Percentiles rank a stretch among this genome's conserved stretches.
Conservation (phyloP, 2,329 filamentous ascomycete species). For the Cladophialophora bantiana region DNA sequence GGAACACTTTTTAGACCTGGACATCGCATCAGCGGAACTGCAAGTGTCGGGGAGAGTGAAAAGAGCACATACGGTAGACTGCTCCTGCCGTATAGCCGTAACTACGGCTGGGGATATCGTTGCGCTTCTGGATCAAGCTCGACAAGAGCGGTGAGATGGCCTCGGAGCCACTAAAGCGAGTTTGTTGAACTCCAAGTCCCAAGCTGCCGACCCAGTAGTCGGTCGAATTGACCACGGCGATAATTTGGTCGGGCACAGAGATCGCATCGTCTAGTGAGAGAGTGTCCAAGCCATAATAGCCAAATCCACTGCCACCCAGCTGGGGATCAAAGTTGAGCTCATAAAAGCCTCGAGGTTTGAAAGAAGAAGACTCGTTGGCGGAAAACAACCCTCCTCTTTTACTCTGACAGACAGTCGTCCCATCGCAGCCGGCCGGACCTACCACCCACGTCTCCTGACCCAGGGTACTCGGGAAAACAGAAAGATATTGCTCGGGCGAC, state of each 20-base stretch:
- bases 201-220: slow-evolving; percentile 47
- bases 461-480: slow-evolving; percentile 43
- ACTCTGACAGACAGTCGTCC: slow-evolving; percentile 40
- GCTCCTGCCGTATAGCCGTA: slow-evolving; percentile 48
- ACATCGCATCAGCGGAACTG: slow-evolving; percentile 17
- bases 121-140: slow-evolving; percentile 42
- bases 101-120: slow-evolving; percentile 43
- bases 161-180: slow-evolving; percentile 40
- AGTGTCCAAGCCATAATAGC: slow-evolving; percentile 49
- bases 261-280: slow-evolving; percentile 42
- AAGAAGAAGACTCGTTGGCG: slow-evolving; percentile 45
- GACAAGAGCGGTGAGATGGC: slow-evolving; percentile 41
- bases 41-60: background rate
- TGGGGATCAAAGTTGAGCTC: slow-evolving; percentile 40
- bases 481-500: slow-evolving; percentile 43
- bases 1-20: slow-evolving; percentile 43
- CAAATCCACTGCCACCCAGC: slow-evolving; percentile 40
- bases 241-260: slow-evolving; percentile 42
- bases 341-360: slow-evolving; percentile 42
- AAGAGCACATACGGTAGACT: slow-evolving; percentile 41
- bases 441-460: slow-evolving; percentile 44
- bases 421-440: slow-evolving; percentile 43
- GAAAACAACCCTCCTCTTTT: slow-evolving; percentile 45
- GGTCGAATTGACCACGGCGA: slow-evolving; percentile 45
- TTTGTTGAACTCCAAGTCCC: slow-evolving; percentile 43